phyloP scores from a whole-genome alignment of 805 yeast species.

The Lipomyces spencermartinsiae region DNA sequence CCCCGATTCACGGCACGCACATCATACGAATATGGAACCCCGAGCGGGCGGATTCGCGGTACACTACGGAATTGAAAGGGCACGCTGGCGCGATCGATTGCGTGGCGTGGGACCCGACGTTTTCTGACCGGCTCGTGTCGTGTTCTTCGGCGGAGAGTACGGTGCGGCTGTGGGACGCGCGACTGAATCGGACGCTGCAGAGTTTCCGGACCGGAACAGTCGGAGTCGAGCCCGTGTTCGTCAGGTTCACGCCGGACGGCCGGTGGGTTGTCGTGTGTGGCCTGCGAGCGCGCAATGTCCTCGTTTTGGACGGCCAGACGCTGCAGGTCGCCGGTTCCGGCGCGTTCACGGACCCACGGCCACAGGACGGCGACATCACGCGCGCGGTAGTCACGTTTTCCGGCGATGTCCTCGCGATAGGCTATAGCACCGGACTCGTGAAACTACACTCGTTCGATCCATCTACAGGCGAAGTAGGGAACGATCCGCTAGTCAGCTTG shows the following conservation, averaged over 20 bases:
- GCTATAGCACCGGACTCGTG: slow-evolving; percentile 57
- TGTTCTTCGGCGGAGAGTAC: slow-evolving; percentile 55
- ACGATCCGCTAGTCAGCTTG: slow-evolving; percentile 37
- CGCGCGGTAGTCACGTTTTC: slow-evolving; percentile 49
- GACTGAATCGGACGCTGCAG: slow-evolving; percentile 42
- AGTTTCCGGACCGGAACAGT: slow-evolving; percentile 1
- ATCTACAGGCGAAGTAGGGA: background rate
- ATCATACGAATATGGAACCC: slow-evolving; percentile 46
- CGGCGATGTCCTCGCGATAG: slow-evolving; percentile 51
- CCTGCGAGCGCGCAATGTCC: background rate
- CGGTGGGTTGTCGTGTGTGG: slow-evolving; percentile 16
- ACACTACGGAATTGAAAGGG: slow-evolving; percentile 48
- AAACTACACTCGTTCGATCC: slow-evolving; percentile 39
- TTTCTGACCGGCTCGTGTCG: slow-evolving; percentile 55
- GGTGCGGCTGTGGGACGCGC: slow-evolving; percentile 56
- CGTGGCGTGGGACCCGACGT: slow-evolving; percentile 58
- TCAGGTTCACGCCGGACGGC: slow-evolving; percentile 28
- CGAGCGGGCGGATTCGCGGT: slow-evolving; percentile 47
- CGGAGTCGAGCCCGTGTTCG: slow-evolving; percentile 4
- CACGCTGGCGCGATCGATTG: slow-evolving; percentile 52
- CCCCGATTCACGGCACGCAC: slow-evolving; percentile 9
- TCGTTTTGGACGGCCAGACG: background rate
- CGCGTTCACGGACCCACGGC: background rate
- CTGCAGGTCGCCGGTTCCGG: slow-evolving; percentile 4
- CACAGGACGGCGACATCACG: slow-evolving; percentile 42